phyloP scores from a whole-genome alignment of 1,284 basidiomycete genomes.

The Cutaneotrichosporon dermatis region DNA sequence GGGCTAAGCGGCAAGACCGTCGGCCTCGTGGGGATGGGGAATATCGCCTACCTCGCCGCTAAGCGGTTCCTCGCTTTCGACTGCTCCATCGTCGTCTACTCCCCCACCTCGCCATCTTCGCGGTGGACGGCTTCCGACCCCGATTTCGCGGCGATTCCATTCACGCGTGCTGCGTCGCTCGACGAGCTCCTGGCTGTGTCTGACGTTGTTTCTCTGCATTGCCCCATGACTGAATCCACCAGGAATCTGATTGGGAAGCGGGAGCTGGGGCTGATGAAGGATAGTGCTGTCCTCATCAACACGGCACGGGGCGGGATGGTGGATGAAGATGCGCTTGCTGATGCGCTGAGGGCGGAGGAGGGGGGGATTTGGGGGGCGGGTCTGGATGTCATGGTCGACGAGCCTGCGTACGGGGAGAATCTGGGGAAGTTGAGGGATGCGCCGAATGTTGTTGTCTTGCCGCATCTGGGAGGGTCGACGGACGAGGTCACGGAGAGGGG shows the following conservation, averaged over 20 bases:
- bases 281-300: slow-evolving; percentile 50
- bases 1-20: slow-evolving; percentile 49
- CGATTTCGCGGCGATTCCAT: slow-evolving; percentile 41
- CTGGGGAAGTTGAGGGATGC: slow-evolving; percentile 33
- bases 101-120: slow-evolving; percentile 41
- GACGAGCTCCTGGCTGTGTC: slow-evolving; percentile 44
- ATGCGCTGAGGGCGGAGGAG: slow-evolving; percentile 36
- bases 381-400: slow-evolving; percentile 52
- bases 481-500: slow-evolving; percentile 31
- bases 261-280: slow-evolving; percentile 48
- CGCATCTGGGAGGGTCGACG: slow-evolving; percentile 43
- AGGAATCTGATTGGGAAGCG: slow-evolving; percentile 42
- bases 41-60: slow-evolving; percentile 43
- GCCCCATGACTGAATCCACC: slow-evolving; percentile 50
- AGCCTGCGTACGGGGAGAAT: slow-evolving; percentile 38
- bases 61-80: slow-evolving; percentile 44
- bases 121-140: slow-evolving; percentile 35
- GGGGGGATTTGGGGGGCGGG: slow-evolving; percentile 52
- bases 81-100: slow-evolving; percentile 44
- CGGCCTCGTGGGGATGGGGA: slow-evolving; percentile 51
- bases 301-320: slow-evolving; percentile 52
- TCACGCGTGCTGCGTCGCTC: slow-evolving; percentile 49
- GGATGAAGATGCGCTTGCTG: slow-evolving; percentile 51
- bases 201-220: slow-evolving; percentile 53
- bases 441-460: slow-evolving; percentile 35